Conservation (phyloP, 306 rosid species). For the Sicyos baderoa region DNA sequence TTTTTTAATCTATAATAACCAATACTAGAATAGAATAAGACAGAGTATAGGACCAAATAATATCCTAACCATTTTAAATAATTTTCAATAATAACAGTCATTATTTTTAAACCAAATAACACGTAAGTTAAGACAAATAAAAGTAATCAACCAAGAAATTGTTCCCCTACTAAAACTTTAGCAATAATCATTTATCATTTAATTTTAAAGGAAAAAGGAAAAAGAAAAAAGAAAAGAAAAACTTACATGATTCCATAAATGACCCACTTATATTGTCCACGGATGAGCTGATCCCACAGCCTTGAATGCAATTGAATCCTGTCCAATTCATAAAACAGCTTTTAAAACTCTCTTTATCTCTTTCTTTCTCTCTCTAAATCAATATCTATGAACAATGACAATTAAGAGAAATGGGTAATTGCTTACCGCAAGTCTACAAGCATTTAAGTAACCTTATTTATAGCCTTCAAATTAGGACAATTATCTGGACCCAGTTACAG, state of each 20-base stretch:
- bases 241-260: constrained; percentile 12
- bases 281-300: constrained; percentile 20
- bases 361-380: background rate
- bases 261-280: constrained; percentile 12
- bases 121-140: constrained; percentile 10
- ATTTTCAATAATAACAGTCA: background rate
- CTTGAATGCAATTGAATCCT: constrained; percentile 21
- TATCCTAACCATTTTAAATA: background rate
- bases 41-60: background rate
- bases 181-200: constrained; percentile 1
- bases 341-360: background rate
- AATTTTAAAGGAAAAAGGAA: background rate
- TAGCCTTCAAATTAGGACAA: constrained; percentile 23
- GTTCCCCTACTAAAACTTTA: background rate
- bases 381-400: no score
- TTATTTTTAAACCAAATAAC: constrained; percentile 7
- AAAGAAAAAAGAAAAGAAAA: background rate
- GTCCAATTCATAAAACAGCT: constrained; percentile 17
- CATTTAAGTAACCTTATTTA: constrained; percentile 17
- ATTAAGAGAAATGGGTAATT: constrained; percentile 11
- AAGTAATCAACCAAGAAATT: constrained; percentile 5
- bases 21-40: constrained; percentile 1
- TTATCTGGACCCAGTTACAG: constrained; percentile 4
- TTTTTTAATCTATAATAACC: background rate
- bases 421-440: constrained; percentile 15